A percentile compares a stretch with the other conserved stretches of the same genome.
phyloP scores from a whole-genome alignment of 129 eudicot genomes.

The Heracleum sosnowskyi region DNA sequence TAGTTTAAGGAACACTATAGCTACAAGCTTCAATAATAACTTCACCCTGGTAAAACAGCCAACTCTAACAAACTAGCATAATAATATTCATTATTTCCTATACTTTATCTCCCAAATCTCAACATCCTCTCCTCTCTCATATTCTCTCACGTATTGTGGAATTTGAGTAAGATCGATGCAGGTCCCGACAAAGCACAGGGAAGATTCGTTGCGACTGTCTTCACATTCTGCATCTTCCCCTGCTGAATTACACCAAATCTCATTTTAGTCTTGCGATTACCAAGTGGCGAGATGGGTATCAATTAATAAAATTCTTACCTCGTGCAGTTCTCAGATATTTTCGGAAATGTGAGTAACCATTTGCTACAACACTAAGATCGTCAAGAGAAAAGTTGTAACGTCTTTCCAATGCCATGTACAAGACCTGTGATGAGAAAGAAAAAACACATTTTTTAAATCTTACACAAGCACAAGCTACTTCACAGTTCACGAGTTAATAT shows the following conservation, averaged over 20 bases:
- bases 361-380: conserved; percentile 74
- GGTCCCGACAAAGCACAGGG: conserved; percentile 44
- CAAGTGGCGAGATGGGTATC: not conserved
- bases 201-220: conserved; percentile 18
- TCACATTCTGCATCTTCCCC: conserved; percentile 27
- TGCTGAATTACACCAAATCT: not conserved
- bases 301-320: conserved; percentile 23
- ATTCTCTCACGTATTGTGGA: conserved; percentile 56
- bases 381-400: conserved; percentile 79
- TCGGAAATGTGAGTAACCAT: conserved; percentile 85
- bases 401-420: conserved; percentile 87
- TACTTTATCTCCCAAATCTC: conserved; percentile 83
- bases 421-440: conserved; percentile 35
- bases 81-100: conserved; percentile 6
- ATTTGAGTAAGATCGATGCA: conserved; percentile 46
- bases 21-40: not conserved
- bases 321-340: conserved; percentile 41
- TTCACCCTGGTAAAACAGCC: not conserved
- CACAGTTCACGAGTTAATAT: not conserved
- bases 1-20: not conserved
- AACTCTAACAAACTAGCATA: not conserved
- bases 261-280: not conserved
- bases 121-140: conserved; percentile 63
- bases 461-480: not conserved
- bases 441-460: not conserved